A percentile compares a stretch with the other conserved stretches of the same genome.
These are phyloP conservation scores for Trematosphaeria pertusa DNA, from an alignment of 2,329 filamentous ascomycete species.

Conservation along the genomic window DNA sequence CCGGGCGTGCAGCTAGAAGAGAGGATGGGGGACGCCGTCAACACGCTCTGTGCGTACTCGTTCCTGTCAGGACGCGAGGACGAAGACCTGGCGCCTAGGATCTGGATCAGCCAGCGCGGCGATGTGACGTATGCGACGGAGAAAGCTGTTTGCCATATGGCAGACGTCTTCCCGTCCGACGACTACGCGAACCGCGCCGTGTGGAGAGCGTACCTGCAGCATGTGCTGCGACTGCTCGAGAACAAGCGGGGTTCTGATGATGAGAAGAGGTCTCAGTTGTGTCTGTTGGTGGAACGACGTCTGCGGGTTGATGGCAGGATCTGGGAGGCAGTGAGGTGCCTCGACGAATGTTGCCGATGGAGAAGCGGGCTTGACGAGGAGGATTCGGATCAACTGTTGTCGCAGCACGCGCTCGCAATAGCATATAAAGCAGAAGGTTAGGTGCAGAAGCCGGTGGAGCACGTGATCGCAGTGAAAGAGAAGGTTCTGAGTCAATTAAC, in stretches of 20 bases:
- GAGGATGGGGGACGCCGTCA: conserved; percentile 25
- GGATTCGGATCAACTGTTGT: conserved; percentile 3
- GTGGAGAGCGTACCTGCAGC: conserved; percentile 22
- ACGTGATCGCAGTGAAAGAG: conserved; percentile 7
- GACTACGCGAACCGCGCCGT: conserved; percentile 14
- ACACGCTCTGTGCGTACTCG: conserved; percentile 31
- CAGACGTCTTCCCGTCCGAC: conserved; percentile 16
- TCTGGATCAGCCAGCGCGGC: conserved; percentile 15
- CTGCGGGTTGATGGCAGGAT: conserved; percentile 14
- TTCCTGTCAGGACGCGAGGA: conserved; percentile 19
- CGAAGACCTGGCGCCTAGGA: conserved; percentile 20
- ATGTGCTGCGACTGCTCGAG: conserved; percentile 15
- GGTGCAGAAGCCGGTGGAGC: conserved; percentile 10
- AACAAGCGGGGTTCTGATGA: conserved; percentile 3
- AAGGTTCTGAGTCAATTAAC: too few relatives aligned
- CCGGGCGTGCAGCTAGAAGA: conserved; percentile 13
- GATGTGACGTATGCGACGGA: conserved; percentile 1
- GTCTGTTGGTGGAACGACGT: conserved; percentile 16
- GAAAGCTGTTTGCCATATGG: conserved; percentile 11
- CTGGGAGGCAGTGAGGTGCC: conserved; percentile 17
- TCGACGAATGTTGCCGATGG: conserved; percentile 14
- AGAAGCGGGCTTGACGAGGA: conserved; percentile 6
- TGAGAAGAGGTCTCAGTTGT: conserved; percentile 8
- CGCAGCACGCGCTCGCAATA: conserved; percentile 12
- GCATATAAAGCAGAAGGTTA: conserved; percentile 12